Conservation (phyloP, 2,329 filamentous ascomycete genomes). For the Colletotrichum sp. region DNA sequence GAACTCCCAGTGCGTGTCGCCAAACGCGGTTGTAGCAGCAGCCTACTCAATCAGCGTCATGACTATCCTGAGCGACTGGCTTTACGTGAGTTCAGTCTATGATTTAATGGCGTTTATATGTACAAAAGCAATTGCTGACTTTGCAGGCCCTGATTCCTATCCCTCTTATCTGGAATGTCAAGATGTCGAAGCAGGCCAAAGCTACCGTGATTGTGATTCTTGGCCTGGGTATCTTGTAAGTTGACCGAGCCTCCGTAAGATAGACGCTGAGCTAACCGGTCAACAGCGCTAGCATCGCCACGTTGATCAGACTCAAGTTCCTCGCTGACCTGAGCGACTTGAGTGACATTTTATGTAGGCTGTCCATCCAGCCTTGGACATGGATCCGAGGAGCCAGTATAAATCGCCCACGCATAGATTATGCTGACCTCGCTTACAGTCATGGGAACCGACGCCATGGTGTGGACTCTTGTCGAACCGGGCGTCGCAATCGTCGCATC, state of each 20-base stretch:
- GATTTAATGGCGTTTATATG: background rate
- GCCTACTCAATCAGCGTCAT: constrained; percentile 58
- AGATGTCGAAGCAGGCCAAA: constrained; percentile 58
- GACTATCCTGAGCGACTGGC: constrained; percentile 59
- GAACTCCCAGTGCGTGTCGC: constrained; percentile 45
- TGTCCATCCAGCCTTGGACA: background rate
- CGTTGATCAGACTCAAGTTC: constrained; percentile 56
- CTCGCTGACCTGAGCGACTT: constrained; percentile 48
- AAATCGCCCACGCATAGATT: background rate
- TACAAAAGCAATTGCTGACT: background rate
- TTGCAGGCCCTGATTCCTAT: constrained; percentile 53
- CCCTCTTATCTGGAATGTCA: constrained; percentile 59
- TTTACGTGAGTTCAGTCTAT: constrained; percentile 43
- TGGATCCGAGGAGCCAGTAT: background rate
- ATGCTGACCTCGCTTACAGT: constrained; percentile 32
- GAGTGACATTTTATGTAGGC: constrained; percentile 54
- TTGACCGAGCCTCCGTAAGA: background rate
- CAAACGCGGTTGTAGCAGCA: constrained; percentile 48
- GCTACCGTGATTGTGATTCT: constrained; percentile 55
- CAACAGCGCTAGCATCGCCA: constrained; percentile 58
- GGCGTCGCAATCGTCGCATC: constrained; percentile 61
- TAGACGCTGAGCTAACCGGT: background rate
- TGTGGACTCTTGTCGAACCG: constrained; percentile 63
- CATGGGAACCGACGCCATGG: constrained; percentile 55
- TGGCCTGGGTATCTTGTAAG: constrained; percentile 56